These are phyloP conservation scores for Bodo saltans DNA, from an alignment of 78 protist species.

Conservation along the genomic window DNA sequence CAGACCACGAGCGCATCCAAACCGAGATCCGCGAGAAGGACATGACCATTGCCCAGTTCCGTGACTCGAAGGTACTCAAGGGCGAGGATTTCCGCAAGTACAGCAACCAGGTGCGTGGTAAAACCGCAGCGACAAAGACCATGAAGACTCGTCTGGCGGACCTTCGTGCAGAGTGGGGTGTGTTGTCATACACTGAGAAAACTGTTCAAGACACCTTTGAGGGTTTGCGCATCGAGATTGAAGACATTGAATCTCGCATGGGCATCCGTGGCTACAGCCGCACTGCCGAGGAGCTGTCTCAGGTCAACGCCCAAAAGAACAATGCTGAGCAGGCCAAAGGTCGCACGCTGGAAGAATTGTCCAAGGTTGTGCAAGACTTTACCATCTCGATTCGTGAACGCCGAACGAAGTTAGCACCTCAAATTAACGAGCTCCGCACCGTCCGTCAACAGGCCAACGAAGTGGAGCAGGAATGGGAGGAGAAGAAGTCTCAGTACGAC, in stretches of 20 bases:
- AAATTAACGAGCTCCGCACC: constrained; percentile 16
- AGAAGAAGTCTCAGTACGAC: constrained; percentile 22
- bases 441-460: background rate
- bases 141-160: constrained; percentile 7
- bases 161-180: constrained; percentile 26
- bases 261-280: background rate
- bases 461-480: background rate
- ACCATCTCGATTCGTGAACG: background rate
- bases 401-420: constrained; percentile 3
- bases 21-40: background rate
- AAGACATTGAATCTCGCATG: background rate
- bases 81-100: constrained; percentile 23
- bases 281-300: background rate
- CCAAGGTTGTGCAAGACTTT: constrained; percentile 18
- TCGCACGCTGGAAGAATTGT: constrained; percentile 20
- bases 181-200: constrained; percentile 18
- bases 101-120: constrained; percentile 5
- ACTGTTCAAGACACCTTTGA: background rate
- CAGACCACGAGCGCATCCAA: background rate
- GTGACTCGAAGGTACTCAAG: constrained; percentile 9
- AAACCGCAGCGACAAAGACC: background rate
- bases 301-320: background rate
- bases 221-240: background rate
- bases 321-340: constrained; percentile 4
- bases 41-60: background rate